A percentile compares a stretch with the other conserved stretches of the same genome.
phyloP scores from a whole-genome alignment of 805 yeast species.

The Starmerella bombicola region DNA sequence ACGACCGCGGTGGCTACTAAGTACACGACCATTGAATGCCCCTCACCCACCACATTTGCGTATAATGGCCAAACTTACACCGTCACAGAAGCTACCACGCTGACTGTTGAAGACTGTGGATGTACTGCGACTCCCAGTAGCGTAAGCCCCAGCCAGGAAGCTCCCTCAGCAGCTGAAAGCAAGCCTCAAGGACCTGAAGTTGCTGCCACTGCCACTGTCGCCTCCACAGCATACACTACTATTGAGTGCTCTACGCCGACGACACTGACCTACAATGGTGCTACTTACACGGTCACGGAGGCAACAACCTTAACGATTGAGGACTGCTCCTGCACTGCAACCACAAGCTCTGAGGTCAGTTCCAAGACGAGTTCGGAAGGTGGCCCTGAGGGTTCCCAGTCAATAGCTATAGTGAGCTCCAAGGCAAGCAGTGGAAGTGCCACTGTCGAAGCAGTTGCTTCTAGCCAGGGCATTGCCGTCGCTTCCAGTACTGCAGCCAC shows the following conservation, averaged over 20 bases:
- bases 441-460: neutral
- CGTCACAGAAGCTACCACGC: conserved; percentile 10
- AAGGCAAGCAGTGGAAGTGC: neutral
- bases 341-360: neutral
- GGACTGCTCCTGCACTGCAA: conserved; percentile 19
- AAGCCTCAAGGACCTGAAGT: neutral
- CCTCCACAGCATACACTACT: neutral
- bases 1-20: conserved; percentile 4
- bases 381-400: conserved; percentile 12
- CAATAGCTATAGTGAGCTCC: neutral
- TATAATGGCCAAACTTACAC: conserved; percentile 10
- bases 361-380: conserved; percentile 24
- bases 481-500: neutral
- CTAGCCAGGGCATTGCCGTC: neutral
- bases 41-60: conserved; percentile 12
- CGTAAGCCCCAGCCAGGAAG: neutral
- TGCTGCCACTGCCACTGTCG: neutral
- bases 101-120: conserved; percentile 17
- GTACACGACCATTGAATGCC: conserved; percentile 6
- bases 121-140: conserved; percentile 10
- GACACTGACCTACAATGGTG: conserved; percentile 6
- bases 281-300: conserved; percentile 10
- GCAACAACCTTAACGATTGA: conserved; percentile 13
- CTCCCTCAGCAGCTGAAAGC: neutral
- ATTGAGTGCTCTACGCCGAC: conserved; percentile 7